These are phyloP conservation scores for Diplodia scrobiculata DNA, from an alignment of 2,329 filamentous ascomycete genomes.

Conservation along the genomic window DNA sequence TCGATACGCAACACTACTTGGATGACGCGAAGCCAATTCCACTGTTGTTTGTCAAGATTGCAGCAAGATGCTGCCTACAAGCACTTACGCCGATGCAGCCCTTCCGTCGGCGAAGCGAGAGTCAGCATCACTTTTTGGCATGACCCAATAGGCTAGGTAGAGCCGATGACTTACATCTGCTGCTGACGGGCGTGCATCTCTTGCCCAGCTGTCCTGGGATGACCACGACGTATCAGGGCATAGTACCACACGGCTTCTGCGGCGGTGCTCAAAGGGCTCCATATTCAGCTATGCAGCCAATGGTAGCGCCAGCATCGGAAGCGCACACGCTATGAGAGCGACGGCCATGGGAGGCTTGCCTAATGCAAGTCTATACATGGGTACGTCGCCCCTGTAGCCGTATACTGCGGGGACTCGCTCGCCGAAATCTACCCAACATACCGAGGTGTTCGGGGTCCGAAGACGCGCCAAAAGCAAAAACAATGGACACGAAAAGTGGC, in stretches of 20 bases:
- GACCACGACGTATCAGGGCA: neutral
- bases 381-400: conserved; percentile 18
- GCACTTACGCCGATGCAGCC: neutral
- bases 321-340: conserved; percentile 1
- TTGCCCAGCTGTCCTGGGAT: neutral
- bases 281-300: neutral
- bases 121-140: neutral
- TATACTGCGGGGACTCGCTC: neutral
- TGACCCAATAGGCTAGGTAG: neutral
- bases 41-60: neutral
- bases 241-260: neutral
- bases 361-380: neutral
- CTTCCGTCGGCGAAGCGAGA: conserved; percentile 13
- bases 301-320: conserved; percentile 8
- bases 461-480: conserved; percentile 6
- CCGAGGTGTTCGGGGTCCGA: neutral
- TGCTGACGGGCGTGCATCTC: conserved; percentile 17
- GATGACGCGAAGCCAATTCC: neutral
- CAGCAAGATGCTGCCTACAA: neutral
- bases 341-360: conserved; percentile 1
- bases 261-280: neutral
- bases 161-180: conserved; percentile 12
- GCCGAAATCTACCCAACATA: neutral
- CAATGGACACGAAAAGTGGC: neutral
- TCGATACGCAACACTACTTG: too few species aligned